Evolutionary conservation across 2,329 filamentous ascomycete species (phyloP).

Genomic region (Calonectria multiphialidica): DNA sequence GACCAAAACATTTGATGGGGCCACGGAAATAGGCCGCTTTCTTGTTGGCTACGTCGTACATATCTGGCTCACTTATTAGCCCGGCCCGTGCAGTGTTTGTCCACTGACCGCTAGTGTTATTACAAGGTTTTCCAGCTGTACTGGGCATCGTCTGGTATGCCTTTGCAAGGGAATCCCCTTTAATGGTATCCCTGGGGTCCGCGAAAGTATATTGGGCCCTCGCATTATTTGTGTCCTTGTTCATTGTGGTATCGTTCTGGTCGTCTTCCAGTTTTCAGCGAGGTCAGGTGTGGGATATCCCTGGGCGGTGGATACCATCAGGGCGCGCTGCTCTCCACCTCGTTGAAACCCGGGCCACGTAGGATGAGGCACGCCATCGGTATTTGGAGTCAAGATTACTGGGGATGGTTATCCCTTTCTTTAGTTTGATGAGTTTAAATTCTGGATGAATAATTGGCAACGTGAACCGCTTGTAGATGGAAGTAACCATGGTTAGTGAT

Average conservation of each 20-base stretch:
- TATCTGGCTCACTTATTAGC: not conserved
- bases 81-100: not conserved
- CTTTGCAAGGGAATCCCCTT: not conserved
- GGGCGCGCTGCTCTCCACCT: conserved; percentile 24
- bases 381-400: not conserved
- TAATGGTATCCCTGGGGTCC: not conserved
- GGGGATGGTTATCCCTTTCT: not conserved
- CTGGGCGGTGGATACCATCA: conserved; percentile 12
- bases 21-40: not conserved
- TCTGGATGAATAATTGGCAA: not conserved
- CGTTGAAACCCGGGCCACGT: conserved; percentile 30
- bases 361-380: conserved; percentile 23
- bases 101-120: not conserved
- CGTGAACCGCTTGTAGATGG: not conserved
- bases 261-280: not conserved
- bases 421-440: not conserved
- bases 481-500: not conserved
- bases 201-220: not conserved
- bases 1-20: conserved; percentile 7
- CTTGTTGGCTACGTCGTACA: not conserved
- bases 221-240: not conserved
- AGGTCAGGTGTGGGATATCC: conserved; percentile 3
- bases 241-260: not conserved
- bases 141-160: conserved; percentile 3
- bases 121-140: not conserved